Evolutionary conservation across 768 basidiomycete genomes (phyloP).

Genomic region (Amanita brunnescens): DNA sequence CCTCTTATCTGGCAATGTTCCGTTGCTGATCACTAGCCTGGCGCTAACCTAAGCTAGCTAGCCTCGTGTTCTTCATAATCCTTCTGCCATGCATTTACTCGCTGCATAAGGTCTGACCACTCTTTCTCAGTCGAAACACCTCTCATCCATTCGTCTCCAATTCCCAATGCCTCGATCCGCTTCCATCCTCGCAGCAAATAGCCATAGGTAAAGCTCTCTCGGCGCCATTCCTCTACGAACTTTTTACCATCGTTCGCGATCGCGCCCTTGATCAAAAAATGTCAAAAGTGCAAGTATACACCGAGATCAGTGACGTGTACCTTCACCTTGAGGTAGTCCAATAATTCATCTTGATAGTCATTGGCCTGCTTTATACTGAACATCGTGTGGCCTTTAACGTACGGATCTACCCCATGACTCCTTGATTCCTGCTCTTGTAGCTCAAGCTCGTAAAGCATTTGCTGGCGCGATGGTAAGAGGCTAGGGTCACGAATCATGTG

Average conservation of each 20-base stretch:
- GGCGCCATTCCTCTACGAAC: constrained; percentile 44
- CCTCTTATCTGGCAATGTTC: no score
- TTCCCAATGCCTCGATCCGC: constrained; percentile 33
- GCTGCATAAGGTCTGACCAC: constrained; percentile 40
- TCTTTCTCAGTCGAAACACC: constrained; percentile 41
- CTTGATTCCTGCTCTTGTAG: constrained; percentile 30
- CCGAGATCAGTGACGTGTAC: constrained; percentile 34
- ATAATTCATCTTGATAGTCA: constrained; percentile 34
- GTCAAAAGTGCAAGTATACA: no score
- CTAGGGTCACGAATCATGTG: constrained; percentile 34
- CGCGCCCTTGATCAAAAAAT: constrained; percentile 19
- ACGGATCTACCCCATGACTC: constrained; percentile 39
- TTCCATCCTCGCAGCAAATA: constrained; percentile 35
- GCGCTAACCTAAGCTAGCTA: no score
- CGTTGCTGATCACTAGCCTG: no score
- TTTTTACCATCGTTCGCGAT: constrained; percentile 33
- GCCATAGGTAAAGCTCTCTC: constrained; percentile 23
- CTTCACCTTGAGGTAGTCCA: constrained; percentile 24
- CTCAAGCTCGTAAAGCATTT: constrained; percentile 32
- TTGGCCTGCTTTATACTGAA: constrained; percentile 20
- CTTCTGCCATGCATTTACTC: constrained; percentile 40
- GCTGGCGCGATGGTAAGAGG: constrained; percentile 31
- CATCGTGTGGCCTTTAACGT: constrained; percentile 38
- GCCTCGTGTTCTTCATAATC: no score
- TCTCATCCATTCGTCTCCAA: constrained; percentile 33